These are phyloP conservation scores for Geosiphon pyriformis DNA, from an alignment of 192 early-diverging fungal genomes.

Conservation along the genomic window DNA sequence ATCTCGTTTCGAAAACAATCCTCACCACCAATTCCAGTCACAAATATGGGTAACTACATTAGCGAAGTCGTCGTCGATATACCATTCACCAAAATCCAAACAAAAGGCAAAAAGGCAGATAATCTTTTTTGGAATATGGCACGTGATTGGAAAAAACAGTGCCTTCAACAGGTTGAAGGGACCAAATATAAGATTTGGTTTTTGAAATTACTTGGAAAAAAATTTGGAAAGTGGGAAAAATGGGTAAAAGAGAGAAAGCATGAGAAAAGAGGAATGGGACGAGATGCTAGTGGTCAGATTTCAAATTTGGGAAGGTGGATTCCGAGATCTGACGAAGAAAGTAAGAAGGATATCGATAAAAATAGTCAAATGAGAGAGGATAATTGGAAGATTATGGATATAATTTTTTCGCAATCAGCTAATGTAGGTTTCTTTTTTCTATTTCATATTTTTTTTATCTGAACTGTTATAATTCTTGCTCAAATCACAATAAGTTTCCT, in stretches of 20 bases:
- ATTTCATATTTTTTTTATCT: background rate
- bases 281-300: background rate
- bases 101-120: too few relatives aligned
- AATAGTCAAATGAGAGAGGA: background rate
- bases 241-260: background rate
- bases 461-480: background rate
- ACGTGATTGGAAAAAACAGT: background rate
- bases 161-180: background rate
- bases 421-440: background rate
- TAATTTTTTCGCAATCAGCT: background rate
- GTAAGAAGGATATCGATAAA: background rate
- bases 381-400: background rate
- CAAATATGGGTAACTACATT: background rate
- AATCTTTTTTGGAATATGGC: background rate
- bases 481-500: background rate
- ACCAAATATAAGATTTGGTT: background rate
- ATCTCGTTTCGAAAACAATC: too few relatives aligned
- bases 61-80: background rate
- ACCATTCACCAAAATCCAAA: background rate
- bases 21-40: background rate
- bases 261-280: background rate
- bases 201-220: background rate
- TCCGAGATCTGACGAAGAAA: background rate
- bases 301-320: background rate
- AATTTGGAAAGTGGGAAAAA: background rate